These are phyloP conservation scores for Aspergillus haitiensis DNA, from an alignment of 495 filamentous ascomycete species.

Conservation along the genomic window DNA sequence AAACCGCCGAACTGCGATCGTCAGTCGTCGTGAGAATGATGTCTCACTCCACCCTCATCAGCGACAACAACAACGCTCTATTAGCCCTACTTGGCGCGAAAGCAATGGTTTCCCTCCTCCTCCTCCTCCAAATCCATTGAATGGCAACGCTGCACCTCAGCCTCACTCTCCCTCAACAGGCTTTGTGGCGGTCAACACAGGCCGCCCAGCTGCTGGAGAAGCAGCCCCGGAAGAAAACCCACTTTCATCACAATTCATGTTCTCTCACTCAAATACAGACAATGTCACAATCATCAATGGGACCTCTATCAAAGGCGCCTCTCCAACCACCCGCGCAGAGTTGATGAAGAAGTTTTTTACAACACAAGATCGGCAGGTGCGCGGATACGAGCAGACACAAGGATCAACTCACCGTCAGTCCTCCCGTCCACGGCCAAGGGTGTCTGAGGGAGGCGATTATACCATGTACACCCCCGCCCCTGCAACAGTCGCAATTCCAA, in stretches of 20 bases:
- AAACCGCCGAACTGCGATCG: slow-evolving; percentile 70
- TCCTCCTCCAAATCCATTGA: slow-evolving; percentile 23
- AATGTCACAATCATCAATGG: slow-evolving; percentile 53
- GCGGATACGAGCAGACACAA: slow-evolving; percentile 36
- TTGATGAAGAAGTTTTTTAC: slow-evolving; percentile 60
- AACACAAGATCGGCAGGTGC: slow-evolving; percentile 50
- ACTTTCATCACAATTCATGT: slow-evolving; percentile 42
- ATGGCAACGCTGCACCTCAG: slow-evolving; percentile 31
- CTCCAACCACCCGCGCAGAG: slow-evolving; percentile 52
- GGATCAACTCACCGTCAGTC: slow-evolving; percentile 30
- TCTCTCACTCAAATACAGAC: slow-evolving; percentile 46
- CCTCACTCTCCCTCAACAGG: slow-evolving; percentile 50
- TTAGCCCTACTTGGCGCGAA: slow-evolving; percentile 42
- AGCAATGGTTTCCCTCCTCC: slow-evolving; percentile 28
- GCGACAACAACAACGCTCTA: slow-evolving; percentile 25
- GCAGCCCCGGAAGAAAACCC: slow-evolving; percentile 32
- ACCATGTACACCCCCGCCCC: slow-evolving; percentile 40
- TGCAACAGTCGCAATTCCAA: slow-evolving; percentile 51
- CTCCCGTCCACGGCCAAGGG: slow-evolving; percentile 36
- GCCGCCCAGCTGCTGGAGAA: slow-evolving; percentile 36
- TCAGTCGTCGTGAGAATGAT: slow-evolving; percentile 57
- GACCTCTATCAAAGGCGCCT: slow-evolving; percentile 52
- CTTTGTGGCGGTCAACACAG: slow-evolving; percentile 60
- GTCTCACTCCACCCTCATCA: slow-evolving; percentile 31
- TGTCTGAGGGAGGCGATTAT: slow-evolving; percentile 43